Percentiles rank a stretch among this genome's conserved stretches.
These are phyloP conservation scores for Orbilia javanica DNA, from an alignment of 2,329 filamentous ascomycete genomes.

Conservation along the genomic window DNA sequence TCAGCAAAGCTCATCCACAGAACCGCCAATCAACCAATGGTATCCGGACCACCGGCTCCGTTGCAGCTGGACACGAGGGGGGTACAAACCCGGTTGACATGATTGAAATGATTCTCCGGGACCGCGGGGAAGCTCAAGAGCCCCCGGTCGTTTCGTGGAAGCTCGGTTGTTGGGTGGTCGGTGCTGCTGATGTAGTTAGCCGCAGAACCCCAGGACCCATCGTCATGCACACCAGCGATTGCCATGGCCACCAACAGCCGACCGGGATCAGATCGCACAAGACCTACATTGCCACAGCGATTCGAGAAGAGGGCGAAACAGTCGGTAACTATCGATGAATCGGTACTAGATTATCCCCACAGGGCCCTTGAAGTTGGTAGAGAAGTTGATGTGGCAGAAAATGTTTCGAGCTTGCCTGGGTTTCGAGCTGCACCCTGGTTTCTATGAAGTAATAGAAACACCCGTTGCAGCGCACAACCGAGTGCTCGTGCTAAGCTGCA, in stretches of 20 bases:
- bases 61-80: neutral
- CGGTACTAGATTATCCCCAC: neutral
- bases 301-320: conserved; percentile 4
- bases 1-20: conserved; percentile 11
- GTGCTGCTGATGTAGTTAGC: conserved; percentile 49
- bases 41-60: conserved; percentile 20
- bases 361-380: neutral
- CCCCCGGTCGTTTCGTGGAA: conserved; percentile 34
- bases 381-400: conserved; percentile 21
- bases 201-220: conserved; percentile 12
- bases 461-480: conserved; percentile 19
- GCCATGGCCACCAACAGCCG: conserved; percentile 21
- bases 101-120: conserved; percentile 14
- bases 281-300: conserved; percentile 21
- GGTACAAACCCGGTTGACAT: conserved; percentile 57
- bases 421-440: conserved; percentile 31
- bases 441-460: conserved; percentile 43
- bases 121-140: conserved; percentile 40
- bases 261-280: conserved; percentile 26
- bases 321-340: conserved; percentile 18
- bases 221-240: neutral
- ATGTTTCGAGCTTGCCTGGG: conserved; percentile 37
- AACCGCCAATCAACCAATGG: conserved; percentile 25
- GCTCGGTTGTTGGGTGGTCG: conserved; percentile 31
- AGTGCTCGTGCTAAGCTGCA: conserved; percentile 12